Evolutionary conservation across 148 eudicot genomes (phyloP), one percentile per base, ranked within the genome.

Genomic region (Talinum fruticosum): DNA sequence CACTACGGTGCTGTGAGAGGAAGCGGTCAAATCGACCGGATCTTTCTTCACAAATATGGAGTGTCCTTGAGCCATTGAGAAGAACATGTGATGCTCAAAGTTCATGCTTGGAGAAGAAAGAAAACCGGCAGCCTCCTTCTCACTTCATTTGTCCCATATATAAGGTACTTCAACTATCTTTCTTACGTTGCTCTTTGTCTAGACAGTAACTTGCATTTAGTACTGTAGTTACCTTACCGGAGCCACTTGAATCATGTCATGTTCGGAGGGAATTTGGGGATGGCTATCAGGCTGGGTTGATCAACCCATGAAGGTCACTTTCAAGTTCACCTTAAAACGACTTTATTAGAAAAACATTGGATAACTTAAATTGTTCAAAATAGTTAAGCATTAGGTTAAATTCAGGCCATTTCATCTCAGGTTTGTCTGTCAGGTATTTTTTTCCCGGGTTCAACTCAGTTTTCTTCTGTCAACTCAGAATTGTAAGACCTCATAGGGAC

Each of bases 131-230:
- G 44, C 78, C 86, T 57, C 98, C 98, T 30, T 82, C 95, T 76
- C 88, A 94, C 83, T 94, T 92, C 76, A 75, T 92, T 54, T 94
- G 98, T 75, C 98, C 98, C 59, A 94, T 94, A 78, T 89, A 76
- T 59, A 88, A 94, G 97, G 98, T 94, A 84, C 28, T 26, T 77
- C 10, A 23, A 28, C 33, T 1, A 1, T n/a, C 30, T 62, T 28
- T 62, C 47, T 10, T 41, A 21, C 28, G 16, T 8, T 75, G 66
- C 67, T 70, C 38, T 34, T 71, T 33, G 10, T 18, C 19, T 26
- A 26, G 0, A 10, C 35, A 28, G 68, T 30, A 30, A 65, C 18
- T 30, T 29, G 33, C 2, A 29, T 65, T 12, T 65, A 65, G 34
- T 28, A 65, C 23, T 51, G 23, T 18, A 51, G 16, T 18, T 51